These are phyloP conservation scores for Podospora australis DNA, from an alignment of 495 filamentous ascomycete species.

Conservation along the genomic window DNA sequence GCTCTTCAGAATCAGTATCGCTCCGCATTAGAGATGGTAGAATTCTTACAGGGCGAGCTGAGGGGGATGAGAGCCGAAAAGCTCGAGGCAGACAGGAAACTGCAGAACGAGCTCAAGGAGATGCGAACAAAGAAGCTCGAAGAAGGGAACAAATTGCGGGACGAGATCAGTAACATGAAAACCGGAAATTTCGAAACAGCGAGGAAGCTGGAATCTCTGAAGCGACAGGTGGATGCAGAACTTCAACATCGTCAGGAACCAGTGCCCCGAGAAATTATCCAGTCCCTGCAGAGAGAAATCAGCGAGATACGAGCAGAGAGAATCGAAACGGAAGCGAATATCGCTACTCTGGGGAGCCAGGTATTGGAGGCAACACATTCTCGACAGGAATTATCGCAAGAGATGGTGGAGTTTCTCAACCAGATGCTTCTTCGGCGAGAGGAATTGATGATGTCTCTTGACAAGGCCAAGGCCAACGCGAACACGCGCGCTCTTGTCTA, in stretches of 20 bases:
- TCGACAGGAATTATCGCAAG: not conserved
- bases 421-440: slow-evolving; percentile 10
- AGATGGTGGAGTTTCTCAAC: slow-evolving; percentile 3
- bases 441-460: slow-evolving; percentile 10
- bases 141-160: no score
- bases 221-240: no score
- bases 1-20: slow-evolving; percentile 11
- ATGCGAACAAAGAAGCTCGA: no score
- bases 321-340: no score
- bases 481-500: not conserved
- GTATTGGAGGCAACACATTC: not conserved
- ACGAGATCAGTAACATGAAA: no score
- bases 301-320: no score
- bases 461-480: not conserved
- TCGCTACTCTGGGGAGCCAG: slow-evolving; percentile 9
- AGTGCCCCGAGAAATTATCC: no score
- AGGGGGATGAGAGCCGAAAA: slow-evolving; percentile 11
- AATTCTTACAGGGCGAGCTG: slow-evolving; percentile 16
- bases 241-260: no score
- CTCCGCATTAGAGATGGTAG: slow-evolving; percentile 10
- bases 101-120: slow-evolving; percentile 10
- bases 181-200: no score
- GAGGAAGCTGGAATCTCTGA: no score
- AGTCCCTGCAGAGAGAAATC: no score
- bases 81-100: not conserved